phyloP scores from a whole-genome alignment of 345 rosid genomes.

The Syzygium jambos region DNA sequence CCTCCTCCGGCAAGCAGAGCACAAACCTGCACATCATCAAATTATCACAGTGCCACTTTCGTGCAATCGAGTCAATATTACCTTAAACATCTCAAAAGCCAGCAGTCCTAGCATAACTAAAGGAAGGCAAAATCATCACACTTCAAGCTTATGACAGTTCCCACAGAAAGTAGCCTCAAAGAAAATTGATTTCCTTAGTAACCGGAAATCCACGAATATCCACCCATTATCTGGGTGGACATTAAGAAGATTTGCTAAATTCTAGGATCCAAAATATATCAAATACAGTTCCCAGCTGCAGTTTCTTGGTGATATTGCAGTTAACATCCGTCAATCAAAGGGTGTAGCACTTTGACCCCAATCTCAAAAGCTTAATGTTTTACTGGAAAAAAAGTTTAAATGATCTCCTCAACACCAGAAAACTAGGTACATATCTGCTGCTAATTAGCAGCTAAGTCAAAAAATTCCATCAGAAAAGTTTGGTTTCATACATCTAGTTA shows the following conservation, averaged over 20 bases:
- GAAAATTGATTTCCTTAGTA: not conserved
- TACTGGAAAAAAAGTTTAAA: not conserved
- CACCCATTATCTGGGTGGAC: not conserved
- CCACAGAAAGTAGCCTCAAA: not conserved
- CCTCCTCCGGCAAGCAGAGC: slow-evolving; percentile 92
- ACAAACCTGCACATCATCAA: slow-evolving; percentile 42
- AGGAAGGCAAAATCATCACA: not conserved
- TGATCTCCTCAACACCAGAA: not conserved
- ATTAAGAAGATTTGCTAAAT: not conserved
- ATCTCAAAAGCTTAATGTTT: not conserved
- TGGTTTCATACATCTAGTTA: not conserved
- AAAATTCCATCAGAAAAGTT: not conserved
- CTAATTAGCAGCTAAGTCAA: not conserved
- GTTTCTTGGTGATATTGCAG: not conserved
- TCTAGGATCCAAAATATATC: not conserved
- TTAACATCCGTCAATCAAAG: not conserved
- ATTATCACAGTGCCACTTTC: not conserved
- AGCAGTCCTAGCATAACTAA: not conserved
- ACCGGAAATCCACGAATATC: not conserved
- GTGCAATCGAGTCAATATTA: not conserved
- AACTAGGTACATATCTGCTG: not conserved
- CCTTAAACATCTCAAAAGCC: not conserved
- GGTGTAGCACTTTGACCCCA: not conserved
- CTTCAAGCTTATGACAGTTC: not conserved
- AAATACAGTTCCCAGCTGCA: not conserved